Percentiles rank a stretch among this genome's conserved stretches.
Conservation (phyloP, 2,329 filamentous ascomycete species). For the Fusarium praegraminearum region DNA sequence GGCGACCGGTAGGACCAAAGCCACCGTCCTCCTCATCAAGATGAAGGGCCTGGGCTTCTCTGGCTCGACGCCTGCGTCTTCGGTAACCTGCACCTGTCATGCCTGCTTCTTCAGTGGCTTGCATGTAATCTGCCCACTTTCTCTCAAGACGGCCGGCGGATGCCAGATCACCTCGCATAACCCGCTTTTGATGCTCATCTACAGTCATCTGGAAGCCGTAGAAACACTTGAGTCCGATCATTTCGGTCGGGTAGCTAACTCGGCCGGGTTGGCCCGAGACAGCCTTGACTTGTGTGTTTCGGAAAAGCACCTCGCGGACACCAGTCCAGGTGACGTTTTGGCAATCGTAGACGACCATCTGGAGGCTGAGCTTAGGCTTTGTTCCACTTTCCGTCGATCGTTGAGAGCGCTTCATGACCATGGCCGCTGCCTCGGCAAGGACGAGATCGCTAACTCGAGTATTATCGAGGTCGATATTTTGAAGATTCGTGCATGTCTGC, state of each 20-base stretch:
- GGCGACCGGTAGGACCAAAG: constrained; percentile 63
- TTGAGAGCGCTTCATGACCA: constrained; percentile 74
- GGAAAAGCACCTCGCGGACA: constrained; percentile 84
- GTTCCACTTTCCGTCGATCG: constrained; percentile 56
- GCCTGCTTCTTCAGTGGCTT: constrained; percentile 86
- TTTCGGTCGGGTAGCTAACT: constrained; percentile 76
- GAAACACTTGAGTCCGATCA: constrained; percentile 91
- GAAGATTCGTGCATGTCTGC: constrained; percentile 76
- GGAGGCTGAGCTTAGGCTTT: constrained; percentile 72
- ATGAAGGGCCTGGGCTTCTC: constrained; percentile 84
- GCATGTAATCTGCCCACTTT: constrained; percentile 96
- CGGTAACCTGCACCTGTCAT: constrained; percentile 73
- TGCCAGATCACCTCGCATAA: constrained; percentile 79
- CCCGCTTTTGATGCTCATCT: constrained; percentile 90
- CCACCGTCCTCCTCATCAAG: constrained; percentile 82
- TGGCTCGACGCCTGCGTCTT: constrained; percentile 78
- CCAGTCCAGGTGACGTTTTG: constrained; percentile 93
- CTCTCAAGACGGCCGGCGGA: constrained; percentile 83
- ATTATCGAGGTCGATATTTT: constrained; percentile 89
- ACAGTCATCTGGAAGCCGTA: constrained; percentile 96
- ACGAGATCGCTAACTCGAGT: constrained; percentile 89
- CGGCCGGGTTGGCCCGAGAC: constrained; percentile 55
- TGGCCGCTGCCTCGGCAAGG: constrained; percentile 85
- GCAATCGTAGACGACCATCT: constrained; percentile 90
- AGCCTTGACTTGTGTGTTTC: constrained; percentile 80